Conservation (phyloP, 1,284 basidiomycete species). For the Ganoderma resinaceum region DNA sequence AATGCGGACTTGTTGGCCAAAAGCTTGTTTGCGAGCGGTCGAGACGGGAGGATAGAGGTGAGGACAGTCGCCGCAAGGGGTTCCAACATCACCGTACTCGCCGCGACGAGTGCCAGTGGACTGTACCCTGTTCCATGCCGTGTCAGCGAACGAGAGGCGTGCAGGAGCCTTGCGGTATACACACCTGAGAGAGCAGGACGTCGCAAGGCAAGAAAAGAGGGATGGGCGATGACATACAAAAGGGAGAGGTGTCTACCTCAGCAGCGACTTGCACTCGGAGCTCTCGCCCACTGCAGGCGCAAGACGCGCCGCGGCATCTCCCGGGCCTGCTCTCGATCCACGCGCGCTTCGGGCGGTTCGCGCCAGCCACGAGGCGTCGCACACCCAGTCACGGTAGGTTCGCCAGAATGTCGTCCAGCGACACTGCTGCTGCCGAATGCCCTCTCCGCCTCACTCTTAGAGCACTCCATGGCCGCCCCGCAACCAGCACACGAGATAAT, state of each 20-base stretch:
- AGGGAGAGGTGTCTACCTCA: constrained; percentile 20
- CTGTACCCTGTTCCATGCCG: constrained; percentile 22
- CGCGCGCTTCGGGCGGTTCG: constrained; percentile 13
- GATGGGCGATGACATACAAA: constrained; percentile 32
- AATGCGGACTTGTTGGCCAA: constrained; percentile 32
- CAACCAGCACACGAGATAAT: constrained; percentile 62
- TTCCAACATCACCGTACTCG: constrained; percentile 53
- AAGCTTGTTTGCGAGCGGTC: constrained; percentile 42
- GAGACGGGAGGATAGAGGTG: constrained; percentile 56
- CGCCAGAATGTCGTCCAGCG: constrained; percentile 3
- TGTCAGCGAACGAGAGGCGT: constrained; percentile 10
- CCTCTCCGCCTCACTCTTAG: constrained; percentile 1
- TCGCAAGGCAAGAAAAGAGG: constrained; percentile 19
- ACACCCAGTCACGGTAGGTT: constrained; percentile 12
- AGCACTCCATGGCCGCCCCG: constrained; percentile 17
- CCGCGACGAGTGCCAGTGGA: constrained; percentile 42
- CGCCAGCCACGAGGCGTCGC: constrained; percentile 6
- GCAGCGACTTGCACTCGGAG: constrained; percentile 1
- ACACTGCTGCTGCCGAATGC: not conserved
- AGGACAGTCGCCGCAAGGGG: constrained; percentile 58
- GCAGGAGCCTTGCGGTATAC: not conserved
- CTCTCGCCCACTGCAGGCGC: constrained; percentile 10
- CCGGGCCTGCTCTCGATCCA: constrained; percentile 16
- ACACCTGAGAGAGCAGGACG: constrained; percentile 29
- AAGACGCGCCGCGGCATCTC: constrained; percentile 27